Percentiles rank a stretch among this genome's conserved stretches.
Evolutionary conservation across 805 yeast genomes (phyloP).

Genomic region (Clavispora asparagi): DNA sequence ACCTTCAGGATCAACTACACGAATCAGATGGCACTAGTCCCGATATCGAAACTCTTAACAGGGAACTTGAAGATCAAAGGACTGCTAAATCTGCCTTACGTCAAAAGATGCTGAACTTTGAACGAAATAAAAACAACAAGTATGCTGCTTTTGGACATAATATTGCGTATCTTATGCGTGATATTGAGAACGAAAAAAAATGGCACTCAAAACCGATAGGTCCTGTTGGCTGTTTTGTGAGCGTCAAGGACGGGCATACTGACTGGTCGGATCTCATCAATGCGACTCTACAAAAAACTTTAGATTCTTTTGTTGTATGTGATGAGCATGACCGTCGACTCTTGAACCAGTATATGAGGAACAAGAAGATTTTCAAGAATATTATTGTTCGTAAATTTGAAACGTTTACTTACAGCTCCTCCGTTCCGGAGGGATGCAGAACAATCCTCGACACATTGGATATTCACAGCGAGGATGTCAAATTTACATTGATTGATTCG

Average conservation of each 20-base stretch:
- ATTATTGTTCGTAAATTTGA: conserved; percentile 54
- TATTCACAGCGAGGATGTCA: conserved; percentile 49
- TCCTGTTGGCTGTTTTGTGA: conserved; percentile 65
- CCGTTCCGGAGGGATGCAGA: conserved; percentile 36
- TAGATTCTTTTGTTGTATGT: conserved; percentile 65
- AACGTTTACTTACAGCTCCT: conserved; percentile 45
- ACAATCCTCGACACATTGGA: conserved; percentile 60
- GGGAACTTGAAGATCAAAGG: conserved; percentile 7
- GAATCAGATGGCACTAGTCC: conserved; percentile 4
- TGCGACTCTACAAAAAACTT: conserved; percentile 40
- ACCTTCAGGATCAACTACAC: conserved; percentile 4
- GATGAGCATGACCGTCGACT: conserved; percentile 52
- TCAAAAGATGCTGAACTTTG: conserved; percentile 6
- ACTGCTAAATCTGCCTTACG: conserved; percentile 1
- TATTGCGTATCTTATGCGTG: conserved; percentile 37
- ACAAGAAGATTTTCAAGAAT: conserved; percentile 27
- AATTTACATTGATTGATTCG: conserved; percentile 60
- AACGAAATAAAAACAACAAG: conserved; percentile 21
- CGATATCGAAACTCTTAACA: conserved; percentile 6
- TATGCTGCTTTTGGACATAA: conserved; percentile 48
- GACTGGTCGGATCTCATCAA: conserved; percentile 63
- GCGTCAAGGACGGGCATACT: conserved; percentile 48
- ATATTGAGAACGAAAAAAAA: conserved; percentile 20
- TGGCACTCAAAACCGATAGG: conserved; percentile 61
- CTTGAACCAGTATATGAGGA: conserved; percentile 29